Evolutionary conservation across 2,329 filamentous ascomycete genomes (phyloP).

Genomic region (Cladophialophora bantiana): DNA sequence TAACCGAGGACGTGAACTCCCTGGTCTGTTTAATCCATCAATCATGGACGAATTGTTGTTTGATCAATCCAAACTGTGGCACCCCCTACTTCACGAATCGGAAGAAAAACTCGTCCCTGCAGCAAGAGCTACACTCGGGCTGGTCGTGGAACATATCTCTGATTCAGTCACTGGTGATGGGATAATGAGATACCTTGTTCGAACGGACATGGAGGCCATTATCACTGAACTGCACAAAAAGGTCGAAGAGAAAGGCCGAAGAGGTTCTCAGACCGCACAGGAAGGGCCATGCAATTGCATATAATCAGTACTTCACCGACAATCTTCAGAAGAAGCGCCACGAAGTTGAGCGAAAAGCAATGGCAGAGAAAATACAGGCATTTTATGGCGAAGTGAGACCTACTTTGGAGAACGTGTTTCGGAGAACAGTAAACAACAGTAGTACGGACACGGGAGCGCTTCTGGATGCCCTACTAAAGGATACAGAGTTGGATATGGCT

Average conservation of each 20-base stretch:
- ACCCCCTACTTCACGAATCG: conserved; percentile 40
- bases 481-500: conserved; percentile 37
- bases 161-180: conserved; percentile 39
- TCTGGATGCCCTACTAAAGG: conserved; percentile 41
- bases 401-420: not conserved
- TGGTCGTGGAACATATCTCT: conserved; percentile 41
- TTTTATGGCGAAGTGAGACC: conserved; percentile 11
- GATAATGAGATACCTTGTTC: conserved; percentile 38
- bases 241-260: conserved; percentile 49
- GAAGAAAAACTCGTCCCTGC: conserved; percentile 40
- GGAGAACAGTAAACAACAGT: not conserved
- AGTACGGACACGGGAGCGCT: conserved; percentile 29
- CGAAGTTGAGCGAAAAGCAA: not conserved
- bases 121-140: conserved; percentile 39
- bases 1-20: conserved; percentile 45
- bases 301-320: conserved; percentile 49
- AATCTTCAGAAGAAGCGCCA: conserved; percentile 43
- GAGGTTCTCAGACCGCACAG: conserved; percentile 58
- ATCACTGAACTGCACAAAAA: conserved; percentile 49
- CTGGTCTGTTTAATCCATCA: conserved; percentile 46
- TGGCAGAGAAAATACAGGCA: conserved; percentile 18
- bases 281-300: conserved; percentile 47
- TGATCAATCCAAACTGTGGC: conserved; percentile 47
- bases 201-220: conserved; percentile 39
- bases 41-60: conserved; percentile 47